These are phyloP conservation scores for Apiosordaria backusii DNA, from an alignment of 495 filamentous ascomycete species.

Conservation along the genomic window DNA sequence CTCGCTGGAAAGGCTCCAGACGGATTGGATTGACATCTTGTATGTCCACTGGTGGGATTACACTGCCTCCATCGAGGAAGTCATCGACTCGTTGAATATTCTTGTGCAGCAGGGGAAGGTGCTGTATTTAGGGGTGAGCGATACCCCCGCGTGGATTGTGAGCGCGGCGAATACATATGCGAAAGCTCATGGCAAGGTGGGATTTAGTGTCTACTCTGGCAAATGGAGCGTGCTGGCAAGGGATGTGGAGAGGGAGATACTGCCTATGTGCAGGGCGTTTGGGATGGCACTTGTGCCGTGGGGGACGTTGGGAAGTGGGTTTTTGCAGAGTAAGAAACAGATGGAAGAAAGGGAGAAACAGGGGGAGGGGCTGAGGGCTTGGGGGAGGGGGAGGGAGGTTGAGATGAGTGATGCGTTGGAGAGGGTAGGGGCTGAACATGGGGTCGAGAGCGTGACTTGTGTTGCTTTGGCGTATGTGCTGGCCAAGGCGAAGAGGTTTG, in stretches of 20 bases:
- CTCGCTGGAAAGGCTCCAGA: conserved; percentile 59
- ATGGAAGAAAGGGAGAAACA: conserved; percentile 35
- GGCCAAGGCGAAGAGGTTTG: conserved; percentile 38
- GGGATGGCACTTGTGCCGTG: conserved; percentile 61
- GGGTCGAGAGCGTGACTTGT: conserved; percentile 34
- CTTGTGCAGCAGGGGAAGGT: conserved; percentile 58
- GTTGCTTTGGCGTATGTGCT: conserved; percentile 53
- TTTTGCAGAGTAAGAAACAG: conserved; percentile 47
- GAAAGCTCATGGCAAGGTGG: conserved; percentile 55
- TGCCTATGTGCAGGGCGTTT: conserved; percentile 52
- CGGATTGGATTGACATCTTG: conserved; percentile 61
- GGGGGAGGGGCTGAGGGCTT: conserved; percentile 29
- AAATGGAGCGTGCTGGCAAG: conserved; percentile 53
- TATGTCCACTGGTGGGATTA: conserved; percentile 65
- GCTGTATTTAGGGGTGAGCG: conserved; percentile 60
- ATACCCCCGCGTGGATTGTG: conserved; percentile 64
- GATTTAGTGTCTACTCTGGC: conserved; percentile 64
- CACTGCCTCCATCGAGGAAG: conserved; percentile 55
- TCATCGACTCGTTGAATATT: conserved; percentile 58
- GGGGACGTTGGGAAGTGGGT: conserved; percentile 52
- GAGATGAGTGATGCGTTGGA: conserved; percentile 44
- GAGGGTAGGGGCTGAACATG: conserved; percentile 48
- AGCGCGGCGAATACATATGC: conserved; percentile 58
- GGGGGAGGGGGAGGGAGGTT: conserved; percentile 31
- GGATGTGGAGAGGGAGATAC: conserved; percentile 56